Conservation (phyloP, 768 basidiomycete species). For the Mycena metata region DNA sequence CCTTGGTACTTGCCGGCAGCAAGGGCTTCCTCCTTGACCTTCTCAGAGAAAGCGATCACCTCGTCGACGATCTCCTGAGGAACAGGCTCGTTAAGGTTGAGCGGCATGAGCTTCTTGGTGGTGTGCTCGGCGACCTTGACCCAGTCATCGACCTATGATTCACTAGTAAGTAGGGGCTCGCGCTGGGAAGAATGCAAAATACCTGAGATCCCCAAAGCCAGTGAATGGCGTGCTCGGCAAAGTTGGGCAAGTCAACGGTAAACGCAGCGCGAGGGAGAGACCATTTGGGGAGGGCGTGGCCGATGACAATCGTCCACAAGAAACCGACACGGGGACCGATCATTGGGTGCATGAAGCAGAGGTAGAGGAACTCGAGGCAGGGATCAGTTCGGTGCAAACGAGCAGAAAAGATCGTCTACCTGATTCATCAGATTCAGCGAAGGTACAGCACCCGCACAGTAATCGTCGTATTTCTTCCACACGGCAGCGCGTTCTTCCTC, state of each 20-base stretch:
- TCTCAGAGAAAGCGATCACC: slow-evolving; percentile 33
- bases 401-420: background rate
- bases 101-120: slow-evolving; percentile 29
- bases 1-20: slow-evolving; percentile 34
- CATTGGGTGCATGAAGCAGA: slow-evolving; percentile 36
- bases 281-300: slow-evolving; percentile 31
- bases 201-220: slow-evolving; percentile 38
- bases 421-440: slow-evolving; percentile 11
- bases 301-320: slow-evolving; percentile 33
- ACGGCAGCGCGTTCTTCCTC: slow-evolving; percentile 15
- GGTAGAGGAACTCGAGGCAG: slow-evolving; percentile 31
- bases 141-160: slow-evolving; percentile 32
- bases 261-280: slow-evolving; percentile 30
- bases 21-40: slow-evolving; percentile 32
- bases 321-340: slow-evolving; percentile 34
- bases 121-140: slow-evolving; percentile 35
- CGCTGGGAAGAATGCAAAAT: background rate
- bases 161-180: background rate
- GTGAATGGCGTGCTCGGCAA: slow-evolving; percentile 28
- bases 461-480: slow-evolving; percentile 21
- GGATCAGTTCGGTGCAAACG: background rate
- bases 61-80: slow-evolving; percentile 35
- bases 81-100: slow-evolving; percentile 34
- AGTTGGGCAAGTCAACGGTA: slow-evolving; percentile 27
- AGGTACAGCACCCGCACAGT: slow-evolving; percentile 17